Base-by-base conservation (phyloP, 495 filamentous ascomycete genomes). In the Trichoderma virens region DNA sequence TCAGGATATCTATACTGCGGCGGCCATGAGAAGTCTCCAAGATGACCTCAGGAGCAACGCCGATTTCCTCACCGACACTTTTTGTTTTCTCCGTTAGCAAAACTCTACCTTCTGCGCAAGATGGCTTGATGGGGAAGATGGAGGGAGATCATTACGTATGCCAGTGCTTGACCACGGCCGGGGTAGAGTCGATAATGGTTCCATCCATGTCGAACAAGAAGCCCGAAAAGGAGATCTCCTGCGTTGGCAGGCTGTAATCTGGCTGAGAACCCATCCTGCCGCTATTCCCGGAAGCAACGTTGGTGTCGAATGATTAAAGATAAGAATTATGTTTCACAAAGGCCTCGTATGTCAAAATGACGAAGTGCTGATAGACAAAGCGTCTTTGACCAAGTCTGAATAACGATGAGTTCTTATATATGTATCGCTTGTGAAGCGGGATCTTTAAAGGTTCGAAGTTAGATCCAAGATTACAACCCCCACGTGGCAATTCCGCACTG, bases 161-260 rank as follows among this genome's bases (percentile, higher is more conserved):
- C 94, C 94, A 98, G 75, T 96, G 88, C 74, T 97, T 96, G 63
- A 91, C 85, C 41, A 98, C 92, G 14, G 94, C 94, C 43, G 79
- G 73, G 1, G 90, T 92, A 7, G 87, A 90, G 67, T 92, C 88
- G 66, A 92, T 87, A 66, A 92, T 91, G 56, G 89, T 91, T 31
- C 88, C 92, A 70, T 95, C 92, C 83, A 97, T 93, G 75, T 97
- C 93, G 68, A 96, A 97, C 4, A 97, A 83, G 32, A 96, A 74
- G 9, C 88, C 93, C 69, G 87, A 82, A 69, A 94, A 95, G 18
- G 80, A 76, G 67, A 85, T 81, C 27, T 74, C 73, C 67, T 86
- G 80, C 32, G 86, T 71, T 18, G 84, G 82, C 25, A 83, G 83
- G 43, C 85, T 82, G 72, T 87, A 92, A 5, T 70, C 62, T 28